Conservation (phyloP, 2,329 filamentous ascomycete genomes). For the Fusarium verticillioides region DNA sequence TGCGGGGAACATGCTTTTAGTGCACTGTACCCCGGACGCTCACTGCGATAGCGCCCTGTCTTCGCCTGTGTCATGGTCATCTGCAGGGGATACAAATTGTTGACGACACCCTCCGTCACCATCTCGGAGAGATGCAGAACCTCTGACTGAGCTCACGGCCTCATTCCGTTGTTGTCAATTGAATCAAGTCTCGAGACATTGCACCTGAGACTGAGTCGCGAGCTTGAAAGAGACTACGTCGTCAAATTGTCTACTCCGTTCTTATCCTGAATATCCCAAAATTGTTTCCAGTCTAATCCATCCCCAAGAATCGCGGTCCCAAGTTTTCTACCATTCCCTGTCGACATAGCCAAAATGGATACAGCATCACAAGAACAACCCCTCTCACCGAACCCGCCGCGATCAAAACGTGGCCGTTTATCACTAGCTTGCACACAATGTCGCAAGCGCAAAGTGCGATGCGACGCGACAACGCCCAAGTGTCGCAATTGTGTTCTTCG, state of each 20-base stretch:
- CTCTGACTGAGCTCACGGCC: not conserved
- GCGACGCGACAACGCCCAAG: slow-evolving; percentile 39
- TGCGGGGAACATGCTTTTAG: slow-evolving; percentile 27
- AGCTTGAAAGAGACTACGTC: not conserved
- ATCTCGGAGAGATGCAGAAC: not conserved
- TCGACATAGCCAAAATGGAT: not conserved
- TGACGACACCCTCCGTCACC: slow-evolving; percentile 24
- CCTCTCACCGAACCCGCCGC: slow-evolving; percentile 16
- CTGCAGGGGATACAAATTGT: slow-evolving; percentile 34
- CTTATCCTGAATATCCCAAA: too few species aligned
- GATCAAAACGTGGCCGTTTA: slow-evolving; percentile 26
- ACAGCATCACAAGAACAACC: slow-evolving; percentile 9
- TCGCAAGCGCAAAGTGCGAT: slow-evolving; percentile 39
- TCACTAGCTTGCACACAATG: slow-evolving; percentile 36
- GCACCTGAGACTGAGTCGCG: not conserved
- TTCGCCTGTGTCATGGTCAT: not conserved
- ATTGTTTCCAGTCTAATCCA: accelerated
- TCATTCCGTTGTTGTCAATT: not conserved
- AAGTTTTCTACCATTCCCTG: not conserved
- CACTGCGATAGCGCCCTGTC: slow-evolving; percentile 6
- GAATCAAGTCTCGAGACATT: accelerated
- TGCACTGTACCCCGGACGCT: slow-evolving; percentile 23
- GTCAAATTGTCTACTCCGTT: not conserved
- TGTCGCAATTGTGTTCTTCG: slow-evolving; percentile 39
- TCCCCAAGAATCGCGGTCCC: accelerated